phyloP scores from a whole-genome alignment of 352 stramenopile genomes.

The Lagenidium sp. region DNA sequence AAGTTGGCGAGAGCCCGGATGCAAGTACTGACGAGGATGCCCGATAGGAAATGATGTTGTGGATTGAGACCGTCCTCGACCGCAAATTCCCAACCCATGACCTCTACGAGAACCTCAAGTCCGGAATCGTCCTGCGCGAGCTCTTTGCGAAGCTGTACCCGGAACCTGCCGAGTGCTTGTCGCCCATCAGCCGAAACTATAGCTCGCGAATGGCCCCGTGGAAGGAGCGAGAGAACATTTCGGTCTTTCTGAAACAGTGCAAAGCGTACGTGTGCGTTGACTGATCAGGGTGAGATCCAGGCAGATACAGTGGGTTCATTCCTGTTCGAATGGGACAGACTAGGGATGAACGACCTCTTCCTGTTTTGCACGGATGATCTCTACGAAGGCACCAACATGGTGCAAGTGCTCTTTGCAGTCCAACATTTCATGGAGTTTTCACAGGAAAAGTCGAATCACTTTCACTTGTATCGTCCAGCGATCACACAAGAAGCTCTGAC shows the following conservation, averaged over 20 bases:
- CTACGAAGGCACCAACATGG: conserved; percentile 82
- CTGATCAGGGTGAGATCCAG: too few species aligned
- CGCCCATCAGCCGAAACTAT: conserved; percentile 73
- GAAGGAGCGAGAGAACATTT: conserved; percentile 83
- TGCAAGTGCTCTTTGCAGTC: conserved; percentile 70
- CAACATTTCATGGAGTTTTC: conserved; percentile 74
- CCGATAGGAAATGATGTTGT: conserved; percentile 64
- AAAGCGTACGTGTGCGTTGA: conserved; percentile 74
- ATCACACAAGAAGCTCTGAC: conserved; percentile 28
- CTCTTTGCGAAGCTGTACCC: conserved; percentile 57
- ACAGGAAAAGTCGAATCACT: conserved; percentile 28
- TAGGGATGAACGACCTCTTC: conserved; percentile 78
- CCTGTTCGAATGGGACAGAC: too few species aligned
- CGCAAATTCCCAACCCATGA: conserved; percentile 39
- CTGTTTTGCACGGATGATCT: conserved; percentile 80
- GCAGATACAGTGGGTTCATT: too few species aligned
- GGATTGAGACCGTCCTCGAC: conserved; percentile 63
- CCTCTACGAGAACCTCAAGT: conserved; percentile 58
- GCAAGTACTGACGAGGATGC: background rate
- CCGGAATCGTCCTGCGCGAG: conserved; percentile 68
- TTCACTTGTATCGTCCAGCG: too few species aligned
- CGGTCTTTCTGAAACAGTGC: conserved; percentile 74
- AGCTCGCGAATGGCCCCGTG: conserved; percentile 60
- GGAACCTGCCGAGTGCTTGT: conserved; percentile 31
- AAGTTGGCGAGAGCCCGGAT: background rate